A percentile compares a stretch with the other conserved stretches of the same genome.
These are phyloP conservation scores for Fraxinus sp. DNA, from an alignment of 305 asterid species.

Conservation along the genomic window DNA sequence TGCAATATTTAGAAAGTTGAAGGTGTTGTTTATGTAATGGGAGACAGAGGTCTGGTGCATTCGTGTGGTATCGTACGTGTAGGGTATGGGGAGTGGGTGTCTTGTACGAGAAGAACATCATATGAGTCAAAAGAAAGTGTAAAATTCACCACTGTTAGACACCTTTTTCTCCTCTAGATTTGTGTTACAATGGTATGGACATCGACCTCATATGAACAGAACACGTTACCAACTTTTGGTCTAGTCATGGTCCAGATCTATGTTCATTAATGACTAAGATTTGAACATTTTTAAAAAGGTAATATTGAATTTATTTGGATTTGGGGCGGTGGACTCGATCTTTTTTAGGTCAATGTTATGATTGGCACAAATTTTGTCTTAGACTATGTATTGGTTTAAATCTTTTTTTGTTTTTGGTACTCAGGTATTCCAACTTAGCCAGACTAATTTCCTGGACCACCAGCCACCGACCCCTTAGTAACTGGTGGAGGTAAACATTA, in stretches of 20 bases:
- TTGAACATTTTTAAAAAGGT: too few relatives aligned
- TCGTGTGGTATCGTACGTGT: constrained; percentile 32
- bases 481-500: too few relatives aligned
- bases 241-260: background rate
- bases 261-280: too few relatives aligned
- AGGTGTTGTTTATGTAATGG: background rate
- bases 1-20: background rate
- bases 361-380: too few relatives aligned
- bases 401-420: too few relatives aligned
- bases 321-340: too few relatives aligned
- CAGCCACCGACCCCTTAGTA: too few relatives aligned
- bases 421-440: too few relatives aligned
- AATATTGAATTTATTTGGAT: too few relatives aligned
- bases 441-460: too few relatives aligned
- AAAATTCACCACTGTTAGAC: background rate
- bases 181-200: background rate
- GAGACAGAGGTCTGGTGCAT: constrained; percentile 11
- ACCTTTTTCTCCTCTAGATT: constrained; percentile 1
- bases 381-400: too few relatives aligned
- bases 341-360: too few relatives aligned
- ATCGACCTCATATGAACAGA: background rate
- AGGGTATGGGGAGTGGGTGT: constrained; percentile 30
- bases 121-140: constrained; percentile 10
- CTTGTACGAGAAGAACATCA: constrained; percentile 37
- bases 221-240: background rate